phyloP scores from a whole-genome alignment of 257 asterid genomes.

The Gynochthodes officinalis region DNA sequence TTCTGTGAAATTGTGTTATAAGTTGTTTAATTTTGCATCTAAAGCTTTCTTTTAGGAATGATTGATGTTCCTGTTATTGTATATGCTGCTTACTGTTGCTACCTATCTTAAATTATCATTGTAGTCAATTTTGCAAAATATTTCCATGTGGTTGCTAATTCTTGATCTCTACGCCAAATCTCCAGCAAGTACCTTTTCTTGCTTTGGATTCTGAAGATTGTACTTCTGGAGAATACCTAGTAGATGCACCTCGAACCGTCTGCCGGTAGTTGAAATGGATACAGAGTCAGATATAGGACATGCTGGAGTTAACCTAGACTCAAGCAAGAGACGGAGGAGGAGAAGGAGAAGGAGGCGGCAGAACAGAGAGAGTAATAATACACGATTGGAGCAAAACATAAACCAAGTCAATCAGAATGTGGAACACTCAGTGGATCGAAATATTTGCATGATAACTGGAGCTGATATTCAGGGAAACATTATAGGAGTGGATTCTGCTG shows the following conservation, averaged over 20 bases:
- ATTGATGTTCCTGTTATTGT: not conserved
- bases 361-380: not conserved
- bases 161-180: not conserved
- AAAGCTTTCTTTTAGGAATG: not conserved
- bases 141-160: not conserved
- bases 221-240: not conserved
- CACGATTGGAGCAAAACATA: not conserved
- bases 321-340: conserved; percentile 20
- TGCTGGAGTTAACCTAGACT: conserved; percentile 7
- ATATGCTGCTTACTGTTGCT: not conserved
- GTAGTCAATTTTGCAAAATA: not conserved
- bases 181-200: not conserved
- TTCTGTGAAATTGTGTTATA: not conserved
- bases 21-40: not conserved
- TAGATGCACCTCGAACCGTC: not conserved
- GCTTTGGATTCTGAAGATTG: not conserved
- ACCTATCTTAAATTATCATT: not conserved
- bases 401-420: conserved; percentile 5
- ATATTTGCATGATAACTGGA: not conserved
- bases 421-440: conserved; percentile 5
- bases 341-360: not conserved
- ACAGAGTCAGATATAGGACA: not conserved
- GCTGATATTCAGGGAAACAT: conserved; percentile 10
- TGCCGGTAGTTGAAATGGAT: conserved; percentile 16
- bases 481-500: conserved; percentile 15